Evolutionary conservation across 2,329 filamentous ascomycete species (phyloP), one percentile per base, ranked within the genome.

Genomic region (Talaromyces sp.): DNA sequence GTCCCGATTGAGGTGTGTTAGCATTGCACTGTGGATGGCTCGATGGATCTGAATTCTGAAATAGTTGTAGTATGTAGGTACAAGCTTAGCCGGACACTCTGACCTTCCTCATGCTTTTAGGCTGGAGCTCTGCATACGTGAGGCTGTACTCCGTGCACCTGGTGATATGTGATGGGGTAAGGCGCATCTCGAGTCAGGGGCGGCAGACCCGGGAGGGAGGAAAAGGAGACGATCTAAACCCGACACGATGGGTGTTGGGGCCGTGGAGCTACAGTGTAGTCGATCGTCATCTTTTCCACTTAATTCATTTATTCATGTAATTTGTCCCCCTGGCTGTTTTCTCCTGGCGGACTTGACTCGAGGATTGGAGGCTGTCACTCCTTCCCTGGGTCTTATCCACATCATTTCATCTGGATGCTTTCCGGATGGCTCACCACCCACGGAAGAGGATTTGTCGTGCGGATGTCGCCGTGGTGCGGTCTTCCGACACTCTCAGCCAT

Each of bases 211-310:
- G 45, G 52, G 41, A 56, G 49, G 47, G 47, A 57, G 53, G 54
- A 50, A 60, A 56, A 56, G 54, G 42, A 32, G 57, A 49, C 33
- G 58, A 64, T 60, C 54, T 20, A 52, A 53, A 52, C 60, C 61
- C 62, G 60, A 56, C 49, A 52, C 19, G 41, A 17, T 59, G 62
- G 58, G 48, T 52, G 47, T 48, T 54, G 58, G 61, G 49, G 57
- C 60, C 30, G 52, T 57, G 49, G 56, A 55, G 36, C 24, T 27
- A n/a, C n/a, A n/a, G n/a, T n/a, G n/a, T n/a, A 27, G 24, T 39
- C 50, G 61, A 64, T 63, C 61, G 40, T 60, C 49, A 60, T 60
- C 44, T 55, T 41, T 47, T 39, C 39, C 20, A 11, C 37, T 52
- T n/a, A n/a, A 27, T 39, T 30, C 32, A 46, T 33, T 36, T 3